Evolutionary conservation across 2,329 filamentous ascomycete genomes (phyloP).

Genomic region (Arthrobotrys pseudoclavata): DNA sequence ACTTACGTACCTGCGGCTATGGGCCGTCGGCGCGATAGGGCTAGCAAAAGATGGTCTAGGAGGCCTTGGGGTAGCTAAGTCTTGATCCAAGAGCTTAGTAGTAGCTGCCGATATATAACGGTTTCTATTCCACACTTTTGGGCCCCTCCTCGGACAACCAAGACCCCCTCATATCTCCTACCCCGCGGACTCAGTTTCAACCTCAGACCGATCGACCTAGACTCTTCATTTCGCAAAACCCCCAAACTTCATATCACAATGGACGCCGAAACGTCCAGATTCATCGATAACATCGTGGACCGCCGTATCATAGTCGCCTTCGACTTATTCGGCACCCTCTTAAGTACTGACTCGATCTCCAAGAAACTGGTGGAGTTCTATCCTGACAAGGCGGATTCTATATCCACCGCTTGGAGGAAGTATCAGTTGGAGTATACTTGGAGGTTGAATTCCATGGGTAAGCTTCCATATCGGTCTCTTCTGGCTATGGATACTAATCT

Average conservation of each 20-base stretch:
- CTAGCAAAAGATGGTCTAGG: background rate
- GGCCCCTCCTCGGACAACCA: background rate
- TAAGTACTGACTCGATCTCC: constrained; percentile 79
- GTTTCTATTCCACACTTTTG: background rate
- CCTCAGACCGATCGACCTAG: background rate
- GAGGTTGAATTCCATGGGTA: constrained; percentile 82
- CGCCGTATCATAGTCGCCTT: constrained; percentile 73
- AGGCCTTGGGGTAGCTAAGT: background rate
- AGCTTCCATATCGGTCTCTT: too few relatives aligned
- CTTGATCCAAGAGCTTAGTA: background rate
- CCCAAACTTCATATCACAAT: background rate
- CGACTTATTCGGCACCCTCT: constrained; percentile 80
- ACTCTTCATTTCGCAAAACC: background rate
- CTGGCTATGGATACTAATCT: too few relatives aligned
- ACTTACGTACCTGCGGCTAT: constrained; percentile 6
- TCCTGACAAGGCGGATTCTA: constrained; percentile 71
- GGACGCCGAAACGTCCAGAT: constrained; percentile 44
- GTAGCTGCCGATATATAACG: background rate
- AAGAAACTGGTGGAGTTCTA: constrained; percentile 71
- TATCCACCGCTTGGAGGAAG: constrained; percentile 75
- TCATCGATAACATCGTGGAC: constrained; percentile 54
- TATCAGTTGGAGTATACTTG: constrained; percentile 84
- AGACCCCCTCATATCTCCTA: constrained; percentile 2
- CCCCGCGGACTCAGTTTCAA: background rate
- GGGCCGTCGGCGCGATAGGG: constrained; percentile 11